Percentiles rank a stretch among this genome's conserved stretches.
Conservation (phyloP, 176 grass and related monocot genomes). For the Triticum timopheevii region DNA sequence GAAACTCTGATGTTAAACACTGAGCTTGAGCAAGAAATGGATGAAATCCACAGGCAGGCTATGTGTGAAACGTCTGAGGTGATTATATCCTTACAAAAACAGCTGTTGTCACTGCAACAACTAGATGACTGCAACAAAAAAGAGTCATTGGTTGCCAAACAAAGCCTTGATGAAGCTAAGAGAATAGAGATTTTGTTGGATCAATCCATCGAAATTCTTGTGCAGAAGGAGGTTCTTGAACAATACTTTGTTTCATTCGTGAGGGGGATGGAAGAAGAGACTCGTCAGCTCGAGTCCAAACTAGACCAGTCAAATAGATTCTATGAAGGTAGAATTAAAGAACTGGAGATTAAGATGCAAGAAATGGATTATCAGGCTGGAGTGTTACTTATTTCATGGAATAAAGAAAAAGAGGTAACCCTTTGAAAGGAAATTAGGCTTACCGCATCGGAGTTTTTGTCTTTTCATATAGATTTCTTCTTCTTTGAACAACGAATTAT, state of each 20-base stretch:
- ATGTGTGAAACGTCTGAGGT: constrained; percentile 82
- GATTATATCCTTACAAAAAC: constrained; percentile 40
- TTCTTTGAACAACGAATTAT: background rate
- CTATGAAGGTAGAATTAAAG: background rate
- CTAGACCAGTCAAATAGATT: constrained; percentile 43
- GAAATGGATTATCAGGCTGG: background rate
- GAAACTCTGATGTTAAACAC: background rate
- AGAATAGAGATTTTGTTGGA: constrained; percentile 32
- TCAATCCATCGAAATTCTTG: constrained; percentile 40
- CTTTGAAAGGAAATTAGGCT: background rate
- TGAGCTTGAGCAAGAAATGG: constrained; percentile 59
- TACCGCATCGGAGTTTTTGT: too few species aligned
- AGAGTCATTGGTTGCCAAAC: background rate
- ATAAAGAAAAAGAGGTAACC: background rate
- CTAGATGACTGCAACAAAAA: background rate
- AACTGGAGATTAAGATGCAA: background rate
- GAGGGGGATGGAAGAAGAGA: constrained; percentile 35
- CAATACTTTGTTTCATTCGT: constrained; percentile 41
- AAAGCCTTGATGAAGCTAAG: background rate
- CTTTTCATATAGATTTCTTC: background rate
- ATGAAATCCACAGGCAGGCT: constrained; percentile 81
- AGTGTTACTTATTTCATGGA: background rate
- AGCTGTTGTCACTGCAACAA: background rate
- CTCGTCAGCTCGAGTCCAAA: constrained; percentile 35
- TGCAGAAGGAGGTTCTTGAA: constrained; percentile 59